Conservation (phyloP, 345 rosid genomes). For the Rhizophora mangle region DNA sequence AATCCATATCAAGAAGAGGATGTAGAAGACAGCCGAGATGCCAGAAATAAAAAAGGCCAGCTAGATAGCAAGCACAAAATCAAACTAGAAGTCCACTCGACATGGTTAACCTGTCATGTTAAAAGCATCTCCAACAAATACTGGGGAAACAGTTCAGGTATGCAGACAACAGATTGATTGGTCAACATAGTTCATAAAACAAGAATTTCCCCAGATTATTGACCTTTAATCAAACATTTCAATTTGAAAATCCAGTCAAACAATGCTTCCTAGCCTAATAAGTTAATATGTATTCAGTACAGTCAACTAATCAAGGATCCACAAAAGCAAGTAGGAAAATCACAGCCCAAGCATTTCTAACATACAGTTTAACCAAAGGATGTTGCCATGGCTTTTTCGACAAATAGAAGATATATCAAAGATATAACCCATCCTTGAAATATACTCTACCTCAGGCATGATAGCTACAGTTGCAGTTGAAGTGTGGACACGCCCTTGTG, state of each 20-base stretch:
- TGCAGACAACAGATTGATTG: background rate
- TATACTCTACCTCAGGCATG: slow-evolving; percentile 82
- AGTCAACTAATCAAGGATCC: slow-evolving; percentile 3
- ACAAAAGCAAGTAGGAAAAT: background rate
- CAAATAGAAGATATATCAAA: slow-evolving; percentile 1
- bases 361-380: background rate
- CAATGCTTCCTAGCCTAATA: background rate
- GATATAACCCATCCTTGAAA: background rate
- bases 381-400: background rate
- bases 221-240: background rate
- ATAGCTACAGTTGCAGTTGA: slow-evolving; percentile 98
- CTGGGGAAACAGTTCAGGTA: background rate
- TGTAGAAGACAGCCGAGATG: background rate
- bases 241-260: slow-evolving; percentile 1
- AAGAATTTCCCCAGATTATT: slow-evolving; percentile 1
- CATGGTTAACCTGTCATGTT: background rate
- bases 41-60: too few relatives aligned
- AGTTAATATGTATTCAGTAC: too few relatives aligned
- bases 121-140: slow-evolving; percentile 1
- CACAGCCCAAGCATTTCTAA: background rate
- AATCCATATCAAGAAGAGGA: slow-evolving; percentile 18
- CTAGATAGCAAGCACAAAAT: background rate
- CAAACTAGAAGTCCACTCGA: slow-evolving; percentile 1
- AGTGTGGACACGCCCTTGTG: slow-evolving; percentile 94
- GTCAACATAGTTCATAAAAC: background rate